Base-by-base conservation (phyloP, 108 stramenopile genomes). In the Bacterosira constricta region DNA sequence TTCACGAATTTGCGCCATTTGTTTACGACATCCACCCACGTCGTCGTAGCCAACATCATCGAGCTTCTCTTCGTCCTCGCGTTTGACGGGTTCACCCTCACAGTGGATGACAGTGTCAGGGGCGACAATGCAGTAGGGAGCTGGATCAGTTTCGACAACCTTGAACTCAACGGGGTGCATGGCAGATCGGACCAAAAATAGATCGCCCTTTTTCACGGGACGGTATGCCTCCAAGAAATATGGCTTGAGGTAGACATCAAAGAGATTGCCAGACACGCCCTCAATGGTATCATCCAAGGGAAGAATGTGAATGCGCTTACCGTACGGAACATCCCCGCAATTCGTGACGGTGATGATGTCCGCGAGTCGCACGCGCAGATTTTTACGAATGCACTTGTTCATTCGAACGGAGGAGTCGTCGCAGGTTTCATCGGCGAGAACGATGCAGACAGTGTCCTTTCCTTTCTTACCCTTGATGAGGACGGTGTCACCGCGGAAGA, bases 21-120 rank as follows among this genome's bases (percentile, higher is more conserved):
- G 98, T 74, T 96, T 91, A 39, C 97, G 86, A 80, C 98, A 98
- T 37, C 99, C 99, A 26, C 99, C 99, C 29, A 99, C 98, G 80
- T 99, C 99, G 68, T 99, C 99, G 63, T 99, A 99, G 26, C 99
- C 99, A n/a, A 99, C 99, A 52, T 98, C 98, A 76, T 99, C 98
- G 72, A 89, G 73, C 46, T 85, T 85, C 76, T 99, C 99, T 85
- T 99, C 99, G 61, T 99, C 99, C 81, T 99, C 98, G 21, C 99
- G 89, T 78, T 97, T 97, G 61, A 99, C 90, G 32, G 98, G 97
- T 69, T 99, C 99, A 21, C 99, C 99, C 82, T 99, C 99, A 71
- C 99, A 99, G 83, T 97, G 96, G 79, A 99, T 99, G 68, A 98
- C 96, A 20, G 99, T 99, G 80, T 99, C 99, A 20, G 97, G 98